A percentile compares a stretch with the other conserved stretches of the same genome.
Evolutionary conservation across 2,329 filamentous ascomycete species (phyloP).

Genomic region (Monosporascus sp.): DNA sequence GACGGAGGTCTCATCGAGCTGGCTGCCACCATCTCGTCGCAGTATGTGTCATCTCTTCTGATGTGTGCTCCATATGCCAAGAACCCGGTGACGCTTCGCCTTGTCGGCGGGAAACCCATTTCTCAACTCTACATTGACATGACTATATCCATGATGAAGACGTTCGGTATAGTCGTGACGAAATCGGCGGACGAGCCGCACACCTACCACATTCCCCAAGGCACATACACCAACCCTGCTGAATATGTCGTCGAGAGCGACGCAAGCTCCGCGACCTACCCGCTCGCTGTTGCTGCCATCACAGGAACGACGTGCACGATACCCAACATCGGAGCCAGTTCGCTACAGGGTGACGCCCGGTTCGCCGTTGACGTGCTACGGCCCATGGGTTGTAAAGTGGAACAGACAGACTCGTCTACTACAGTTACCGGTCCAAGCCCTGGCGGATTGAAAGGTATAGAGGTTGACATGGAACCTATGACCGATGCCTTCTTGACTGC

Average conservation of each 20-base stretch:
- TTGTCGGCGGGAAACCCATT: slow-evolving; percentile 95
- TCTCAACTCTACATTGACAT: slow-evolving; percentile 98
- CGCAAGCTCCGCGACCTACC: slow-evolving; percentile 95
- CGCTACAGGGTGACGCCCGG: slow-evolving; percentile 88
- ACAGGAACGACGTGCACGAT: slow-evolving; percentile 94
- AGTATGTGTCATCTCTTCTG: slow-evolving; percentile 94
- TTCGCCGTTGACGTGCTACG: slow-evolving; percentile 86
- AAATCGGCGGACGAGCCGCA: slow-evolving; percentile 74
- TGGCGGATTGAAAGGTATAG: slow-evolving; percentile 68
- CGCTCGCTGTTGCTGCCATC: slow-evolving; percentile 87
- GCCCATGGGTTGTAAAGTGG: slow-evolving; percentile 90
- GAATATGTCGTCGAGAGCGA: slow-evolving; percentile 95
- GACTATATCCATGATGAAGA: slow-evolving; percentile 96
- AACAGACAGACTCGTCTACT: slow-evolving; percentile 79
- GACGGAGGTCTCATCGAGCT: slow-evolving; percentile 84
- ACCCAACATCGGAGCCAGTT: slow-evolving; percentile 89
- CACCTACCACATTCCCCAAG: slow-evolving; percentile 90
- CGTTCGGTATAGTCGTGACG: slow-evolving; percentile 79
- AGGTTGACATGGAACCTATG: slow-evolving; percentile 98
- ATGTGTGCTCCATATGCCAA: slow-evolving; percentile 98
- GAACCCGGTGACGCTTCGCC: slow-evolving; percentile 79
- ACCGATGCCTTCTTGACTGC: slow-evolving; percentile 97
- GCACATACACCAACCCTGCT: slow-evolving; percentile 72
- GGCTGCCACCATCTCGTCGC: slow-evolving; percentile 94
- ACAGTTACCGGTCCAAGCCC: slow-evolving; percentile 83